Evolutionary conservation across 2,329 filamentous ascomycete genomes (phyloP), one percentile per base, ranked within the genome.

Genomic region (Aspergillus transmontanensis): DNA sequence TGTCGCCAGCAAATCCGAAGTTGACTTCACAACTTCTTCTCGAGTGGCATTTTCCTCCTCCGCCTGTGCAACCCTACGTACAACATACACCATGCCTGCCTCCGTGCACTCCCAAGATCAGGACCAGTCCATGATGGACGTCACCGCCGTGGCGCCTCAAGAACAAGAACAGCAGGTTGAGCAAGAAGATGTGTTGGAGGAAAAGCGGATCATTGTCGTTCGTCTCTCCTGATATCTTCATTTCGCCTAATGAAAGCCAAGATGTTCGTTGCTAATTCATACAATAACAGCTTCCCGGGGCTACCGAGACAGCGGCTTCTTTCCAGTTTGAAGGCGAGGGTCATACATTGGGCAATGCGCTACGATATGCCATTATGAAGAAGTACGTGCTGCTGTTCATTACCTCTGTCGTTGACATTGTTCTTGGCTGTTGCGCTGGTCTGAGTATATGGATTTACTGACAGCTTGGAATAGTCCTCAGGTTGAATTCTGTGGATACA

Each of bases 401-500:
- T 41, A n/a, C 58, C 26, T 50, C 61, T 46, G 26, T 19, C 58
- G 50, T 34, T 21, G 36, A 21, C 30, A 7, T 34, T 28, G 12
- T 16, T 14, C 12, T n/a, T 26, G 43, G 30, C 11, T 34, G 50
- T n/a, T 26, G 19, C n/a, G 9, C 9, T 14, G 7, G 57, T 21
- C 23, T 39, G 19, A 21, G 10, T n/a, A 41, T 36, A 11, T 51
- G 4, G n/a, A 43, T 39, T 60, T 28, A 16, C 61, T 71, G 46
- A 68, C 61, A 39, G 54, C 19, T 56, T 48, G 12, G 43, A 48
- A 59, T 68, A 98, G 94, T 78, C 94, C 95, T 34, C 89, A 95
- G 67, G 95, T 99, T 64, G 95, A 99, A 78, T 97, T 99, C 81
- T 98, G 95, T 80, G 95, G 94, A 65, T 99, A 99, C 79, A 92